Evolutionary conservation across 371 early-diverging fungal species (phyloP).

Genomic region (Circinella minor): DNA sequence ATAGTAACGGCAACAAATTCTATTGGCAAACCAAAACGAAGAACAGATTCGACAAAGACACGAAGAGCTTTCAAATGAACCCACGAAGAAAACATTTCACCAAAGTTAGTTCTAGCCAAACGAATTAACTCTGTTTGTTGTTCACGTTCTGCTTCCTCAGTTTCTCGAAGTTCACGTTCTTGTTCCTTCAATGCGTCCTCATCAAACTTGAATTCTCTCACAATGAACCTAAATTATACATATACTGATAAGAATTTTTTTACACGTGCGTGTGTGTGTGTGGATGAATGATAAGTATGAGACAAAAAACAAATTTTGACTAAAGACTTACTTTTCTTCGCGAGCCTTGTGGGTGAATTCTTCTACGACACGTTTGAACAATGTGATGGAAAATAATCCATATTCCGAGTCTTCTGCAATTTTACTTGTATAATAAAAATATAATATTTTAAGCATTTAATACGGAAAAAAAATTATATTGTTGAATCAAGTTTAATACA

Average conservation of each 20-base stretch:
- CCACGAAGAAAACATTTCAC: conserved; percentile 90
- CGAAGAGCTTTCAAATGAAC: conserved; percentile 92
- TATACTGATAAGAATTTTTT: too few relatives aligned
- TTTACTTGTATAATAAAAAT: conserved; percentile 43
- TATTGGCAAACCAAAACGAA: conserved; percentile 96
- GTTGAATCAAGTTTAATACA: too few relatives aligned
- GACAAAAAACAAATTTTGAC: background rate
- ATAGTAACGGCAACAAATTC: conserved; percentile 89
- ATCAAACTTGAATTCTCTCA: conserved; percentile 91
- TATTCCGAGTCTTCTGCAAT: conserved; percentile 93
- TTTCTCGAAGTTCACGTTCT: conserved; percentile 74
- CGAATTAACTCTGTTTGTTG: conserved; percentile 72
- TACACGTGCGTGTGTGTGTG: too few relatives aligned
- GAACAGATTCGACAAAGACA: conserved; percentile 91
- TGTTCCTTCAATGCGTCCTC: conserved; percentile 78
- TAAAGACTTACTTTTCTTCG: conserved; percentile 68
- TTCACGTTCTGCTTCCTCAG: conserved; percentile 78
- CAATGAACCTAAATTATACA: conserved; percentile 66
- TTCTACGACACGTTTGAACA: conserved; percentile 86
- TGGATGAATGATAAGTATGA: background rate
- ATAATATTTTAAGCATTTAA: background rate
- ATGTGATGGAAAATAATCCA: conserved; percentile 84
- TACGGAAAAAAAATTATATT: too few relatives aligned
- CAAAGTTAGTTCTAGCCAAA: conserved; percentile 89
- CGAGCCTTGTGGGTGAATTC: conserved; percentile 88